These are phyloP conservation scores for Suillus occidentalis DNA, from an alignment of 768 basidiomycete genomes.

Conservation along the genomic window DNA sequence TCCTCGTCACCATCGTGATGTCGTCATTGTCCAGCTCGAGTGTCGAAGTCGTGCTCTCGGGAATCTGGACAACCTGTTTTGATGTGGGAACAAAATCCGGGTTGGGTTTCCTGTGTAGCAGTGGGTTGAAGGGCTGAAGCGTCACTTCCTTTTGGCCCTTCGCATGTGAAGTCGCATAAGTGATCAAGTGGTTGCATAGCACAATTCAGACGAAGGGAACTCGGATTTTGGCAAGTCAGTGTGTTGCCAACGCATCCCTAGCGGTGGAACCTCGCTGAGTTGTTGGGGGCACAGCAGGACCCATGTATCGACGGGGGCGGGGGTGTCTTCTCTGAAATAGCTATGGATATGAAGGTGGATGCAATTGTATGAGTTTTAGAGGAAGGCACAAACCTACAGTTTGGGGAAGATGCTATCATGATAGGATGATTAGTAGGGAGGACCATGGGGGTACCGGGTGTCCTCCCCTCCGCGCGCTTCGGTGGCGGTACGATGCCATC, in stretches of 20 bases:
- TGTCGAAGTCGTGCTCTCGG: neutral
- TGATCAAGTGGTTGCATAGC: constrained; percentile 9
- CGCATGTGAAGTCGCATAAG: constrained; percentile 12
- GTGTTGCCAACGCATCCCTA: constrained; percentile 29
- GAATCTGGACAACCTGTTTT: neutral
- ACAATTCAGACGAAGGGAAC: constrained; percentile 13
- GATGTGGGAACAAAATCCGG: neutral
- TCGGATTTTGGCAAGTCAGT: neutral
- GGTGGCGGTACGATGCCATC: no score
- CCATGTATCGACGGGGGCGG: neutral
- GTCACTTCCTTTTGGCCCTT: constrained; percentile 11
- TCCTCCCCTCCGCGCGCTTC: no score
- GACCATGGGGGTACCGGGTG: no score
- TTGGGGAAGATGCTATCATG: no score
- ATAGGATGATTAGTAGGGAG: no score
- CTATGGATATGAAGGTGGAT: no score
- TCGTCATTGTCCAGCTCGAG: no score
- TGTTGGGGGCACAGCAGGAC: neutral
- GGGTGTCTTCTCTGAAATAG: neutral
- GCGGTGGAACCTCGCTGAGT: constrained; percentile 15
- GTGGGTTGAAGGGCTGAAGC: constrained; percentile 29
- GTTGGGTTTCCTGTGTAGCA: constrained; percentile 13
- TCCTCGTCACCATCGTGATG: no score
- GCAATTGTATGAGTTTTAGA: no score
- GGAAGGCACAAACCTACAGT: no score